Conservation (phyloP, 495 filamentous ascomycete species). For the Penicillium waksmanii region DNA sequence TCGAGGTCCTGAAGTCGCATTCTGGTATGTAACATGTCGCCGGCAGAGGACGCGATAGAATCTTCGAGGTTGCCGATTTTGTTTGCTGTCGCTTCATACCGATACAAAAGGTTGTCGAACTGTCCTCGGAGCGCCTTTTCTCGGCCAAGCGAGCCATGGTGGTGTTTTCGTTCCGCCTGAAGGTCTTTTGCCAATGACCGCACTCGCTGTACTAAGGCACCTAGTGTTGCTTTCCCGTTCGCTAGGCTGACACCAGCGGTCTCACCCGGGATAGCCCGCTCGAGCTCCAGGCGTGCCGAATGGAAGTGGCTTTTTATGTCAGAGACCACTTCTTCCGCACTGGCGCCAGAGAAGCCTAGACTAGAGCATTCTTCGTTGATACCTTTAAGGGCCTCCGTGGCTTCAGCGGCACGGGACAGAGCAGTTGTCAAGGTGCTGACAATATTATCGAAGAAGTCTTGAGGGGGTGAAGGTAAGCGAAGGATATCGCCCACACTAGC, state of each 20-base stretch:
- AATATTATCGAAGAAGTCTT: conserved; percentile 43
- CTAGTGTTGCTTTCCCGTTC: conserved; percentile 43
- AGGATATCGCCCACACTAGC: conserved; percentile 39
- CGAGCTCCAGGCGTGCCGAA: conserved; percentile 68
- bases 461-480: conserved; percentile 39
- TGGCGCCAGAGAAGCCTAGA: conserved; percentile 59
- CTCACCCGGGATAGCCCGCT: conserved; percentile 69
- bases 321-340: conserved; percentile 52
- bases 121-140: conserved; percentile 46
- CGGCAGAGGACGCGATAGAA: conserved; percentile 58
- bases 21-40: conserved; percentile 50
- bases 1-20: conserved; percentile 53
- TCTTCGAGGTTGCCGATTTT: conserved; percentile 57
- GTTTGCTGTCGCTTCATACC: conserved; percentile 43
- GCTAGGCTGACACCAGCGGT: conserved; percentile 45
- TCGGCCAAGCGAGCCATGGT: conserved; percentile 36
- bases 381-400: conserved; percentile 38
- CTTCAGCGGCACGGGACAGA: conserved; percentile 42
- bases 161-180: conserved; percentile 31
- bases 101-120: conserved; percentile 44
- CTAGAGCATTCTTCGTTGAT: conserved; percentile 46
- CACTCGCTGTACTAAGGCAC: conserved; percentile 40
- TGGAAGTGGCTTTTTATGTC: conserved; percentile 60
- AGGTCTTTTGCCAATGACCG: conserved; percentile 43
- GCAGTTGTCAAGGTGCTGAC: conserved; percentile 37